Percentiles rank a stretch among this genome's conserved stretches.
These are phyloP conservation scores for Copromyces sp. DNA, from an alignment of 495 filamentous ascomycete genomes.

Conservation along the genomic window DNA sequence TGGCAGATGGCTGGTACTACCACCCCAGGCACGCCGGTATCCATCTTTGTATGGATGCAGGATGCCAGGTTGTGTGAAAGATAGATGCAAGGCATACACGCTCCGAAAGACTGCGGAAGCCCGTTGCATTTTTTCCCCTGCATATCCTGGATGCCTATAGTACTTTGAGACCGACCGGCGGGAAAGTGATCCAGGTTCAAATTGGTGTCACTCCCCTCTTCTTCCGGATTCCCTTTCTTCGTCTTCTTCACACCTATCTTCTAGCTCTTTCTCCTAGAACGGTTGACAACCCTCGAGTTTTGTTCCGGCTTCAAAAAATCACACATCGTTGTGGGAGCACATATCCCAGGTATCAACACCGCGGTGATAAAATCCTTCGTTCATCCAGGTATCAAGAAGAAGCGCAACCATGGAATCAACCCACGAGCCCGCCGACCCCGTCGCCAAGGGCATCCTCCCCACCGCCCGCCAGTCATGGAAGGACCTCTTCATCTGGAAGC, in stretches of 20 bases:
- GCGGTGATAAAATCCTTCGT: background rate
- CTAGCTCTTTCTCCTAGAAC: background rate
- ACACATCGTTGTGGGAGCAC: background rate
- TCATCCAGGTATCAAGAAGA: background rate
- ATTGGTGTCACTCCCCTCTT: background rate
- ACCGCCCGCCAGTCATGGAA: constrained; percentile 47
- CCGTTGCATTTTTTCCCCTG: too few relatives aligned
- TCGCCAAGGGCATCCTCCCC: constrained; percentile 47
- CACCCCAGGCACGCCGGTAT: background rate
- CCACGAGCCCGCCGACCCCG: constrained; percentile 45
- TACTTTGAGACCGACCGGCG: background rate
- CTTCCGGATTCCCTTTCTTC: background rate
- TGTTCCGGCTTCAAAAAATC: background rate
- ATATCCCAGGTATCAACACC: background rate
- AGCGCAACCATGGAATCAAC: constrained; percentile 13
- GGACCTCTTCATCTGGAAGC: constrained; percentile 61
- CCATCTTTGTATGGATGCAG: background rate
- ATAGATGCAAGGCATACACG: too few relatives aligned
- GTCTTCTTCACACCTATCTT: background rate
- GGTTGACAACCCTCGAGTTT: background rate
- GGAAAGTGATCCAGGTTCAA: background rate
- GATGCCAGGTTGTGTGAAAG: too few relatives aligned
- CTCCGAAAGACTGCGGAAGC: too few relatives aligned
- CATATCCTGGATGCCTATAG: background rate
- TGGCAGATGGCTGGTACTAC: background rate